phyloP scores from a whole-genome alignment of 208 protist species.

The Leptomonas pyrrhocoris region DNA sequence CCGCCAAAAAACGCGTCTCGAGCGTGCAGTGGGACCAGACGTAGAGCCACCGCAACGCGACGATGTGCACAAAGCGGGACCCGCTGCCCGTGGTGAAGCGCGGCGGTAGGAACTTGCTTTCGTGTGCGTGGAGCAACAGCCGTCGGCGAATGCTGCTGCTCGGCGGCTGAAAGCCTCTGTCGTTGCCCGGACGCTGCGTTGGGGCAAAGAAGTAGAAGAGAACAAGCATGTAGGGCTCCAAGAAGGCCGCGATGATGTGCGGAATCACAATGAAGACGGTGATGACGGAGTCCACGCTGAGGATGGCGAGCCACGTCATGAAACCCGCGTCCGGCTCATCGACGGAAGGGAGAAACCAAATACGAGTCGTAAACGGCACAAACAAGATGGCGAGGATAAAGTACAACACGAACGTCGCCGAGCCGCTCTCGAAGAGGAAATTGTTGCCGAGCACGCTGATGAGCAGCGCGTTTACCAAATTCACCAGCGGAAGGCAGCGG shows the following conservation, averaged over 20 bases:
- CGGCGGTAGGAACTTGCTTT: slow-evolving; percentile 37
- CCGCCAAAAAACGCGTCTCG: slow-evolving; percentile 44
- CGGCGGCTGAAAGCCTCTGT: slow-evolving; percentile 19
- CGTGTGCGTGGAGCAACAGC: slow-evolving; percentile 58
- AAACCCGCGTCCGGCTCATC: slow-evolving; percentile 70
- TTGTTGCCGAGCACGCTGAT: slow-evolving; percentile 74
- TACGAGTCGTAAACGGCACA: slow-evolving; percentile 72
- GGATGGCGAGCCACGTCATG: slow-evolving; percentile 67
- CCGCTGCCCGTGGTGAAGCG: slow-evolving; percentile 51
- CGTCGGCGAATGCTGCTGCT: slow-evolving; percentile 62
- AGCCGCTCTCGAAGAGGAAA: slow-evolving; percentile 58
- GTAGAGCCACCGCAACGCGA: slow-evolving; percentile 58
- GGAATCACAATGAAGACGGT: slow-evolving; percentile 57
- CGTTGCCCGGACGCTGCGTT: slow-evolving; percentile 26
- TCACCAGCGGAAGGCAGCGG: slow-evolving; percentile 72
- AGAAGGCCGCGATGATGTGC: slow-evolving; percentile 55
- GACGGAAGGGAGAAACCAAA: slow-evolving; percentile 79
- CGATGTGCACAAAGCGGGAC: slow-evolving; percentile 68
- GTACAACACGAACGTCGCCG: slow-evolving; percentile 60
- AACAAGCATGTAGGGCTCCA: slow-evolving; percentile 73
- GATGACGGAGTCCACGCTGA: slow-evolving; percentile 50
- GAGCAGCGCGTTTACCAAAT: slow-evolving; percentile 73
- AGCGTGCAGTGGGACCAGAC: slow-evolving; percentile 57
- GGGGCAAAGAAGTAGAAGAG: slow-evolving; percentile 69
- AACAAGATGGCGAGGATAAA: slow-evolving; percentile 60